Conservation (phyloP, 208 protist genomes). For the Cochliopodium minus region DNA sequence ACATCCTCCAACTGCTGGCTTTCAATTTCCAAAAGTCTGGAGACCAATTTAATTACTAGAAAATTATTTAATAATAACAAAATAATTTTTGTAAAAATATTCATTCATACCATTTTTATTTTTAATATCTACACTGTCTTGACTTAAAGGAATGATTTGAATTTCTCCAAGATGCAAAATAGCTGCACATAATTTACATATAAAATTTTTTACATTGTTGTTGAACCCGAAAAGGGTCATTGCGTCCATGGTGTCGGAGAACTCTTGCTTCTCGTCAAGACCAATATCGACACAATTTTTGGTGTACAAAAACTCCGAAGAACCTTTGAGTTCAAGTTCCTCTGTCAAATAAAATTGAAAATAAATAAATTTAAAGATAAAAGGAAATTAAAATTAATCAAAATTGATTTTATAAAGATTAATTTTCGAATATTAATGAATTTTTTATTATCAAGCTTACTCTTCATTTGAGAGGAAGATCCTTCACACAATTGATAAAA, state of each 20-base stretch:
- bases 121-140: background rate
- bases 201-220: constrained; percentile 28
- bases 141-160: background rate
- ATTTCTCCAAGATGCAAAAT: constrained; percentile 21
- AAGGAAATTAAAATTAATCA: too few relatives aligned
- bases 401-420: too few relatives aligned
- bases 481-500: constrained; percentile 53
- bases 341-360: too few relatives aligned
- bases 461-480: constrained; percentile 4
- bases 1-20: too few relatives aligned
- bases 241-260: constrained; percentile 15
- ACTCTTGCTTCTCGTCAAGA: constrained; percentile 28
- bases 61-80: too few relatives aligned
- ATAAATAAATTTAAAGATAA: too few relatives aligned
- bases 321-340: background rate
- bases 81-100: too few relatives aligned
- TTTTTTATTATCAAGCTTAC: too few relatives aligned
- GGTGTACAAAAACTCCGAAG: background rate
- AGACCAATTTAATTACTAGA: too few relatives aligned
- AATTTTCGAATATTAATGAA: too few relatives aligned
- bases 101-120: too few relatives aligned
- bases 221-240: constrained; percentile 28
- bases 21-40: too few relatives aligned
- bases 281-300: constrained; percentile 10
- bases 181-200: constrained; percentile 36